A percentile compares a stretch with the other conserved stretches of the same genome.
phyloP scores from a whole-genome alignment of 495 filamentous ascomycete genomes.

The Xylaria flabelliformis region DNA sequence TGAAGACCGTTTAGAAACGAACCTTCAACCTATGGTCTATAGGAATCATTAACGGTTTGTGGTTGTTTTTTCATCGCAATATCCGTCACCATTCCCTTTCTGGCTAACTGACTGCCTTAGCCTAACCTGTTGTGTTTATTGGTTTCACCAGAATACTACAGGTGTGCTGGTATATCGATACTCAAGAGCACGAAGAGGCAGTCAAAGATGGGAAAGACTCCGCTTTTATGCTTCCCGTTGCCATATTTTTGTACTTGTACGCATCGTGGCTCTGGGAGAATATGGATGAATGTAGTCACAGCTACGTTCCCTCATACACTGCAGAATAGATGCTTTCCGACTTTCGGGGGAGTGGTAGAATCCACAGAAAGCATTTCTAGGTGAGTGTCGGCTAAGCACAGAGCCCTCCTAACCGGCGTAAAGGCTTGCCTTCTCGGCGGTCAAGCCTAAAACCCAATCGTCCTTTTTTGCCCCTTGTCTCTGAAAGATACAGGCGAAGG shows the following conservation, averaged over 20 bases:
- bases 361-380: slow-evolving; percentile 27
- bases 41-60: neutral
- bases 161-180: neutral
- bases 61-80: slow-evolving; percentile 1
- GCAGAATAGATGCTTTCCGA: slow-evolving; percentile 24
- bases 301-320: slow-evolving; percentile 46
- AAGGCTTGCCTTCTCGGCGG: slow-evolving; percentile 42
- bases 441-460: slow-evolving; percentile 42
- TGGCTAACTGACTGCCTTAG: neutral
- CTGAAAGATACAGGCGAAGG: slow-evolving; percentile 35
- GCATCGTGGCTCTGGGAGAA: slow-evolving; percentile 41
- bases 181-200: slow-evolving; percentile 4
- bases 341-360: slow-evolving; percentile 22
- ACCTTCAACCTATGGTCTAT: neutral
- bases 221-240: slow-evolving; percentile 43
- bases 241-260: slow-evolving; percentile 43
- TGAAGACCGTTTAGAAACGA: neutral
- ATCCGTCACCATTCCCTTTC: slow-evolving; percentile 6
- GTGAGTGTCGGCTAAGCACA: slow-evolving; percentile 47
- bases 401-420: slow-evolving; percentile 35
- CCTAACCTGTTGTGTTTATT: slow-evolving; percentile 1
- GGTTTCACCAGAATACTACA: slow-evolving; percentile 16
- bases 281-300: slow-evolving; percentile 45
- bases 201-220: slow-evolving; percentile 31
- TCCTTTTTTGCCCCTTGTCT: slow-evolving; percentile 33